Percentiles rank a stretch among this genome's conserved stretches.
Conservation (phyloP, 2,329 filamentous ascomycete species). For the Fonsecaea pedrosoi region DNA sequence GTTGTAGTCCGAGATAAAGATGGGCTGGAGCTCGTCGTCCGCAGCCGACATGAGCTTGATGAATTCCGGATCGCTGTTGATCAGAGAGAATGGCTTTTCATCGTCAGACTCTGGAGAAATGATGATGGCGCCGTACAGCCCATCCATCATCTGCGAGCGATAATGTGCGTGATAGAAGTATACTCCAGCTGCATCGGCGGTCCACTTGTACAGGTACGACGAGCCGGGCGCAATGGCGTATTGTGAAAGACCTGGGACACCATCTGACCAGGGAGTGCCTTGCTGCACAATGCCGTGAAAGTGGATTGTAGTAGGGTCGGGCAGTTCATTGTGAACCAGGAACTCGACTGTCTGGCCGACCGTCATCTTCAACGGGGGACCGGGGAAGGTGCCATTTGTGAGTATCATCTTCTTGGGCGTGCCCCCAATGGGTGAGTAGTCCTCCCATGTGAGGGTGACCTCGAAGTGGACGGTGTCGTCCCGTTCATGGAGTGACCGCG, state of each 20-base stretch:
- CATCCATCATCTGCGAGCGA: slow-evolving; percentile 70
- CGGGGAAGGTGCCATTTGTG: slow-evolving; percentile 77
- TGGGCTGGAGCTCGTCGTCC: slow-evolving; percentile 54
- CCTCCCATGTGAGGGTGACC: slow-evolving; percentile 47
- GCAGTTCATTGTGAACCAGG: slow-evolving; percentile 70
- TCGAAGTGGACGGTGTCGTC: slow-evolving; percentile 40
- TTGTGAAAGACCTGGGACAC: slow-evolving; percentile 70
- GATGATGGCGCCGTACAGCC: slow-evolving; percentile 70
- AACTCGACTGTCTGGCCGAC: slow-evolving; percentile 75
- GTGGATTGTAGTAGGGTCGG: slow-evolving; percentile 72
- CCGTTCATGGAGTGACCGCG: slow-evolving; percentile 27
- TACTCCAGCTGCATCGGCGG: slow-evolving; percentile 59
- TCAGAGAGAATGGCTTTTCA: slow-evolving; percentile 59
- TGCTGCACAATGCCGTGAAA: slow-evolving; percentile 82
- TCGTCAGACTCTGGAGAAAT: slow-evolving; percentile 53
- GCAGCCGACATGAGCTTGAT: slow-evolving; percentile 58
- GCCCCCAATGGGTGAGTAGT: slow-evolving; percentile 47
- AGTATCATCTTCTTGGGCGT: slow-evolving; percentile 66
- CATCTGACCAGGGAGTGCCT: slow-evolving; percentile 77
- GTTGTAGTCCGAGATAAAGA: slow-evolving; percentile 66
- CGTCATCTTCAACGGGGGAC: slow-evolving; percentile 74
- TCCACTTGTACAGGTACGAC: slow-evolving; percentile 67
- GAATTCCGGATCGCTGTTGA: slow-evolving; percentile 52
- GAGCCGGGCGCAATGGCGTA: slow-evolving; percentile 69
- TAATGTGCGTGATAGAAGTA: slow-evolving; percentile 75